Evolutionary conservation across 352 stramenopile species (phyloP).

Genomic region (Pythium angustatum): DNA sequence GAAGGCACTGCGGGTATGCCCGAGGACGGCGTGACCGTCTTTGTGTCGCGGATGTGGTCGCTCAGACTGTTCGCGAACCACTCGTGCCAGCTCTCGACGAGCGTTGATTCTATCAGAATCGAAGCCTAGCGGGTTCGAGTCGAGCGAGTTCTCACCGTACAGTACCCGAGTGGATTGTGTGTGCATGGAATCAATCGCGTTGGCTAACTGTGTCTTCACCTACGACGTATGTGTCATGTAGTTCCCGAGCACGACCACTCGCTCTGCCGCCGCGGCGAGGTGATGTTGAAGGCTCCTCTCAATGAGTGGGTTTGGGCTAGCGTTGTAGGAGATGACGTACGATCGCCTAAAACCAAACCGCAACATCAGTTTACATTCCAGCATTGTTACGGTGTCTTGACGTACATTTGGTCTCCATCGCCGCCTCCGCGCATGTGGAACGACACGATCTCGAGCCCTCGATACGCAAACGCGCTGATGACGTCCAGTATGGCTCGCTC

Average conservation of each 20-base stretch:
- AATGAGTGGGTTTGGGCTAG: not conserved
- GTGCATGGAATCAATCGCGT: not conserved
- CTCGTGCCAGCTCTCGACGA: conserved; percentile 9
- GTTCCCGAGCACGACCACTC: not conserved
- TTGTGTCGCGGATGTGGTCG: not conserved
- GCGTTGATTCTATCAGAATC: not conserved
- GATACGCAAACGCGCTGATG: conserved; percentile 11
- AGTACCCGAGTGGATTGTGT: not conserved
- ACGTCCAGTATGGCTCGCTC: conserved; percentile 3
- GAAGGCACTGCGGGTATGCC: not conserved
- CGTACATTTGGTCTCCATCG: not conserved
- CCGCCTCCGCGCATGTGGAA: not conserved
- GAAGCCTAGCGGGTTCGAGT: not conserved
- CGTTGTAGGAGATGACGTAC: conserved; percentile 2
- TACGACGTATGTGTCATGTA: not conserved
- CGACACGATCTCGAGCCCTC: conserved; percentile 1
- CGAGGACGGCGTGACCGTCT: not conserved
- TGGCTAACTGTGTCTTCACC: not conserved
- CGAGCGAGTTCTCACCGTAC: not conserved
- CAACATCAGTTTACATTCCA: not conserved
- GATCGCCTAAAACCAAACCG: not conserved
- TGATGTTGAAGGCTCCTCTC: not conserved
- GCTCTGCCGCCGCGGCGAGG: not conserved
- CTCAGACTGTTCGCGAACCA: conserved; percentile 3
- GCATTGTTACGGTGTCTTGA: not conserved